Percentiles rank a stretch among this genome's conserved stretches.
phyloP scores from a whole-genome alignment of 148 eudicot genomes.

The Pouteria glomerata region DNA sequence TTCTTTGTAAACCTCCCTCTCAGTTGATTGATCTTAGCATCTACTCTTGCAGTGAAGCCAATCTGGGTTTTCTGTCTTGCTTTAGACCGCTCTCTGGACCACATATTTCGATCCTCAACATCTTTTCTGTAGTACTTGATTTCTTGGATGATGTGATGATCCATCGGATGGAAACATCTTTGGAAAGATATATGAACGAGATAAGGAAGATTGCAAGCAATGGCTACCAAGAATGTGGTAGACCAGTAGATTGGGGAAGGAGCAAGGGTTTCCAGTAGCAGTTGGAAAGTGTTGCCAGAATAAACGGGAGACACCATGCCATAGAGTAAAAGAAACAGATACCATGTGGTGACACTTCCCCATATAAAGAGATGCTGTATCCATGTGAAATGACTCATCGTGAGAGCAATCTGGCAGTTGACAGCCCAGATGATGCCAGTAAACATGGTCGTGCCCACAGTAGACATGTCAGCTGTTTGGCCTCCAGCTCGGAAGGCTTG shows the following conservation, averaged over 20 bases:
- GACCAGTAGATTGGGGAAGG: conserved; percentile 57
- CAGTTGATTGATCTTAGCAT: conserved; percentile 63
- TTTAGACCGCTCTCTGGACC: conserved; percentile 58
- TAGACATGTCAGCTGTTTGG: conserved; percentile 63
- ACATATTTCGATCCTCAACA: conserved; percentile 59
- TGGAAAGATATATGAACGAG: conserved; percentile 59
- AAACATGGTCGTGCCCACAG: conserved; percentile 71
- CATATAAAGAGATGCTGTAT: conserved; percentile 59
- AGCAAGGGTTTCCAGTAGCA: conserved; percentile 47
- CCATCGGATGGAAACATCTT: conserved; percentile 54
- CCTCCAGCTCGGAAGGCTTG: conserved; percentile 59
- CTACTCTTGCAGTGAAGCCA: conserved; percentile 65
- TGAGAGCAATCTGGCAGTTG: conserved; percentile 61
- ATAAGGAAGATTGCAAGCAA: conserved; percentile 48
- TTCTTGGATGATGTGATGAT: conserved; percentile 76
- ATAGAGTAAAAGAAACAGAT: conserved; percentile 48
- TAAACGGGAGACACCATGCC: conserved; percentile 32
- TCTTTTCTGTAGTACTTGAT: conserved; percentile 69
- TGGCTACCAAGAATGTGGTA: conserved; percentile 42
- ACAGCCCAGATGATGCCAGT: conserved; percentile 66
- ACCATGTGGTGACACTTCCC: conserved; percentile 67
- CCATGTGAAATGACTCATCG: conserved; percentile 75
- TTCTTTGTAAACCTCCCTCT: conserved; percentile 45
- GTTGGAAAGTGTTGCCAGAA: conserved; percentile 35
- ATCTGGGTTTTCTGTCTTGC: conserved; percentile 67